Evolutionary conservation across 306 rosid genomes (phyloP), one percentile per base, ranked within the genome.

Genomic region (Luffa aegyptiaca): DNA sequence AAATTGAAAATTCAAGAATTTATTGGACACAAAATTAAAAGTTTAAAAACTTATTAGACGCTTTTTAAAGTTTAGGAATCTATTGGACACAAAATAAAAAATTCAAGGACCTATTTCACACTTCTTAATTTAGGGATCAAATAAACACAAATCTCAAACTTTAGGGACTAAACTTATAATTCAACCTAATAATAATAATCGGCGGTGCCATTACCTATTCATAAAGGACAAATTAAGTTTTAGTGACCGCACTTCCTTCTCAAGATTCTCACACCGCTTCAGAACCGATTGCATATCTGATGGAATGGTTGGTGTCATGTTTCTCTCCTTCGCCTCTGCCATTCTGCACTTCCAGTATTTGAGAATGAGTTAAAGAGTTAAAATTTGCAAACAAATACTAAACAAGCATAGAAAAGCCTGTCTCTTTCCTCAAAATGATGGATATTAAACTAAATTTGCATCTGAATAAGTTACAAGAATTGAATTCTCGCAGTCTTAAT

Each of bases 251-350:
- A 92, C 96, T 90, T 93, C 98, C 96, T 90, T 93, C 89, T 93
- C 98, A 83, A 94, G 95, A 81, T 51, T 91, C 46, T 94, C 98
- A 49, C 98, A 94, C 31, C 98, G 84, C 85, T 94, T 94, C 83
- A 94, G 79, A 70, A 90, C 83, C 59, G 95, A 90, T 82, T 94
- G 97, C 88, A 92, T 86, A 26, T 94, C 98, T 31, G 97, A 87
- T 10, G 98, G 98, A 81, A 91, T 81, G 61, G 90, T 77, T 11
- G 98, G 98, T 45, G 92, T 87, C 79, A 82, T 90, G 46, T 87
- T 92, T 81, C 98, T 91, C 79, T 91, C 98, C 87, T 94, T 94
- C 79, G 97, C 98, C 84, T 94, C 98, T 10, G 98, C 98, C 97
- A 94, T 92, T 88, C 98, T 93, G 83, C 88, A 81, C 70, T 80